Base-by-base conservation (phyloP, 139 green algal species). In the Chlamydomonas sp. region DNA sequence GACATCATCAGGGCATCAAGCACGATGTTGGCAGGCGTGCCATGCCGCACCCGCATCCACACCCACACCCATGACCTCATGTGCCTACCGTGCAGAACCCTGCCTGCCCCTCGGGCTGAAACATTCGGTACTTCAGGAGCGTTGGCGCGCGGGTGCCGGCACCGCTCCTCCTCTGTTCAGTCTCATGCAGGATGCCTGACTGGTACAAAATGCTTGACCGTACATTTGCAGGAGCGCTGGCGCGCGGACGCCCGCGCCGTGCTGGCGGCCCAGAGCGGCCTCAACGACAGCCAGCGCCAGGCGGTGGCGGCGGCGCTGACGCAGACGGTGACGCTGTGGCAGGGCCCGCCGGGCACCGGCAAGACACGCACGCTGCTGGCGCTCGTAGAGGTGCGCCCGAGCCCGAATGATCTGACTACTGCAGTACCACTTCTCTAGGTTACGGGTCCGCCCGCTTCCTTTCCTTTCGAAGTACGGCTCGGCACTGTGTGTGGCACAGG, bases 331-430 rank as follows among this genome's bases (percentile, higher is more conserved):
- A 97, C 94, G 49, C 93, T 97, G 31, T 96, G 93, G 95, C 94
- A 96, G 93, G 96, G 96, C 1, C 96, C 96, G 3, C 96, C 96
- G 0, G 88, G 88, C 62, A 98, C 96, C 20, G 96, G 96, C 74
- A 98, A 98, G 89, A 98, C 96, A 20, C 88, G 92, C 71, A 98
- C 96, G 8, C 87, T 98, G 90, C 79, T 97, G 85, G 93, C 89
- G 5, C 90, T 96, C 4, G 85, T 98, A n/a, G 79, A 93, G 77
- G 89, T 95, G 78, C 76, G 85, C 83, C 15, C 15, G n/a, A 15
- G 75, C 75, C 6, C 20, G 59, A 57, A 59, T 49, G 31, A 49
- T 49, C 31, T 49, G 31, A 49, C 31, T 49, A 49, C 31, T 49
- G 31, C 31, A 49, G 31, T 49, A 49, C 31, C 31, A 49, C 31